These are phyloP conservation scores for Plectosphaerella sp. DNA, from an alignment of 2,329 filamentous ascomycete genomes.

Conservation along the genomic window DNA sequence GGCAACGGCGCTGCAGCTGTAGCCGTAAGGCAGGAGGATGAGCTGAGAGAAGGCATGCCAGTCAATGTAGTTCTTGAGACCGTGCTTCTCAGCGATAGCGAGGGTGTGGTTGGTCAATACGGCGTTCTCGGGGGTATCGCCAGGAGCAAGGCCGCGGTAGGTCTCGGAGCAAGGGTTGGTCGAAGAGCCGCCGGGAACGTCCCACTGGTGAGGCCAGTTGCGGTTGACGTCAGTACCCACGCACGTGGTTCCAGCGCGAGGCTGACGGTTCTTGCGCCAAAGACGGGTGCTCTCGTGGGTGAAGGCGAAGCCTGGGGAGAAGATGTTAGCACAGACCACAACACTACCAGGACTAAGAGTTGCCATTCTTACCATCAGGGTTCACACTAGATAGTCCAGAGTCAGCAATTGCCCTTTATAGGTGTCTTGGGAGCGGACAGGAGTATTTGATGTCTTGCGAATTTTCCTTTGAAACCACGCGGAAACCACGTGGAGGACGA, in stretches of 20 bases:
- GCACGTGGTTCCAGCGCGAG: slow-evolving; percentile 32
- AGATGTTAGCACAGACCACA: not conserved
- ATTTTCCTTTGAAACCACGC: no score
- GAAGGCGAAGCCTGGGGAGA: slow-evolving; percentile 49
- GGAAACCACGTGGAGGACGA: no score
- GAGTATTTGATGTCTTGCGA: no score
- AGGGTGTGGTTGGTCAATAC: slow-evolving; percentile 28
- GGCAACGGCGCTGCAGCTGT: slow-evolving; percentile 33
- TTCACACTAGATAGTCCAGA: slow-evolving; percentile 28
- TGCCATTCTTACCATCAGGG: slow-evolving; percentile 37
- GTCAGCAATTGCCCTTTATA: no score
- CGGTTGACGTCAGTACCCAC: slow-evolving; percentile 54
- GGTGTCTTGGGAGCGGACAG: no score
- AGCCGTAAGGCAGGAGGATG: slow-evolving; percentile 39
- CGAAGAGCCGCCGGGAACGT: slow-evolving; percentile 41
- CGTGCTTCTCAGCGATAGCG: slow-evolving; percentile 14
- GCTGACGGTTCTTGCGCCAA: slow-evolving; percentile 58
- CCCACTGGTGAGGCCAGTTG: slow-evolving; percentile 56
- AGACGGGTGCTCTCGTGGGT: slow-evolving; percentile 51
- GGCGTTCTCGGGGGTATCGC: slow-evolving; percentile 47
- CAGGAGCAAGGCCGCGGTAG: slow-evolving; percentile 37
- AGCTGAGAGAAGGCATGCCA: slow-evolving; percentile 42
- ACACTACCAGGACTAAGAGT: not conserved
- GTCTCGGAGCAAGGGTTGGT: slow-evolving; percentile 46
- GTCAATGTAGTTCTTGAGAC: slow-evolving; percentile 42